phyloP scores from a whole-genome alignment of 2,329 filamentous ascomycete species.

The Elsinoe arachidis region DNA sequence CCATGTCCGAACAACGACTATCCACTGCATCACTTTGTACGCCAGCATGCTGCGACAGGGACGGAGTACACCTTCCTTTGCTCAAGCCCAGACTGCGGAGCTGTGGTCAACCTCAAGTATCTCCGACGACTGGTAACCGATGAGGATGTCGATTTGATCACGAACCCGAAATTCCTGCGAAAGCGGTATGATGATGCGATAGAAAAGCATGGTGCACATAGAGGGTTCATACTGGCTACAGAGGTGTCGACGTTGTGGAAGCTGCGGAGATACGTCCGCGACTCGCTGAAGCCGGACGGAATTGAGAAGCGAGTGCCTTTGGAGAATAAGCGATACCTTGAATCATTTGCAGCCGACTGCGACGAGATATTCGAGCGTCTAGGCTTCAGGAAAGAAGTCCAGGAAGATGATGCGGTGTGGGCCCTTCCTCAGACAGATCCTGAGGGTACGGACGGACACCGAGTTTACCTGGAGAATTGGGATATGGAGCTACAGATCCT shows the following conservation, averaged over 20 bases:
- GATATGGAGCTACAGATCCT: constrained; percentile 48
- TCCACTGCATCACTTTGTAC: constrained; percentile 53
- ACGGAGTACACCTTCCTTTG: constrained; percentile 47
- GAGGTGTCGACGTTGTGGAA: constrained; percentile 49
- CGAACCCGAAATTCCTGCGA: constrained; percentile 44
- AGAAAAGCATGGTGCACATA: constrained; percentile 44
- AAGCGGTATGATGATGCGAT: constrained; percentile 47
- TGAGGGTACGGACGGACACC: constrained; percentile 16
- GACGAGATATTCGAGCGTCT: constrained; percentile 48
- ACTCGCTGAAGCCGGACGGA: constrained; percentile 45
- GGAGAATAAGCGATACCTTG: constrained; percentile 55
- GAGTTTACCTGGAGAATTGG: constrained; percentile 50
- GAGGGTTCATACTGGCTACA: constrained; percentile 43
- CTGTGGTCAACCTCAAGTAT: constrained; percentile 44
- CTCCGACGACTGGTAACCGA: constrained; percentile 44
- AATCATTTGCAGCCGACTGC: constrained; percentile 56
- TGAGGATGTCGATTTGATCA: constrained; percentile 43
- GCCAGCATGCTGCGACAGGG: constrained; percentile 20
- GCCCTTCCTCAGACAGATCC: not conserved
- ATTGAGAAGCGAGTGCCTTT: constrained; percentile 48
- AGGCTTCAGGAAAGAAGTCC: constrained; percentile 38
- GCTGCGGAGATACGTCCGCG: constrained; percentile 51
- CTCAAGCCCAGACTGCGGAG: constrained; percentile 49
- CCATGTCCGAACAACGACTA: constrained; percentile 42
- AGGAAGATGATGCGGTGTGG: not conserved